Conservation (phyloP, 768 basidiomycete genomes). For the Epithele typhae region DNA sequence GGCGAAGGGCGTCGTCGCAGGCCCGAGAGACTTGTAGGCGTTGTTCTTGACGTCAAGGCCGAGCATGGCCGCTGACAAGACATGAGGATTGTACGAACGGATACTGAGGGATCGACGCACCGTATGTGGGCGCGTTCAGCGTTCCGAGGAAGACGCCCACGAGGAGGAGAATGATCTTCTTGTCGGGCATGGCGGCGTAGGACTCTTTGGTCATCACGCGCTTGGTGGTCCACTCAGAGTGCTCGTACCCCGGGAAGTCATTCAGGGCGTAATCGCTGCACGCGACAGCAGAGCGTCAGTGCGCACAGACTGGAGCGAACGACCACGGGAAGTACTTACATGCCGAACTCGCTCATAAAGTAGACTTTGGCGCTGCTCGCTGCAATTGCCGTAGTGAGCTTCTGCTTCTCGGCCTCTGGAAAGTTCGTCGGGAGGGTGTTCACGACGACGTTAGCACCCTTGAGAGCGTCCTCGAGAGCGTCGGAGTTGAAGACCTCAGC, state of each 20-base stretch:
- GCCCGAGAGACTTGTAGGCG: slow-evolving; percentile 16
- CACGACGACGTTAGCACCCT: slow-evolving; percentile 20
- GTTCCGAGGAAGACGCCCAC: slow-evolving; percentile 11
- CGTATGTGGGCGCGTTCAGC: not conserved
- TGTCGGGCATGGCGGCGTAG: slow-evolving; percentile 1
- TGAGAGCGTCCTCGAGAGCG: slow-evolving; percentile 5
- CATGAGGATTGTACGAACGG: not conserved
- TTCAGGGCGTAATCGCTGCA: slow-evolving; percentile 15
- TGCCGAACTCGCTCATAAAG: slow-evolving; percentile 19
- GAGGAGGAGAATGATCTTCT: slow-evolving; percentile 13
- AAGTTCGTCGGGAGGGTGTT: slow-evolving; percentile 4
- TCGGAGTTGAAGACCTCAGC: slow-evolving; percentile 12
- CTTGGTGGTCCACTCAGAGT: slow-evolving; percentile 1
- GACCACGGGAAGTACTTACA: slow-evolving; percentile 15
- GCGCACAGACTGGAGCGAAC: not conserved
- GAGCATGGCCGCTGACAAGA: not conserved
- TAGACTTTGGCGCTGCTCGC: slow-evolving; percentile 13
- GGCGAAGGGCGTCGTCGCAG: slow-evolving; percentile 8
- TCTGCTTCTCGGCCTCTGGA: slow-evolving; percentile 3
- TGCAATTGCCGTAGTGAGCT: slow-evolving; percentile 3
- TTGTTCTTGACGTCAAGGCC: slow-evolving; percentile 19
- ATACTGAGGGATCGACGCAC: not conserved
- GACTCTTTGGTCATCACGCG: slow-evolving; percentile 4
- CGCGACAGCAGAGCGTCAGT: too few relatives aligned
- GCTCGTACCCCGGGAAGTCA: slow-evolving; percentile 16